phyloP scores from a whole-genome alignment of 2,329 filamentous ascomycete genomes.

The Colletotrichum sp. region DNA sequence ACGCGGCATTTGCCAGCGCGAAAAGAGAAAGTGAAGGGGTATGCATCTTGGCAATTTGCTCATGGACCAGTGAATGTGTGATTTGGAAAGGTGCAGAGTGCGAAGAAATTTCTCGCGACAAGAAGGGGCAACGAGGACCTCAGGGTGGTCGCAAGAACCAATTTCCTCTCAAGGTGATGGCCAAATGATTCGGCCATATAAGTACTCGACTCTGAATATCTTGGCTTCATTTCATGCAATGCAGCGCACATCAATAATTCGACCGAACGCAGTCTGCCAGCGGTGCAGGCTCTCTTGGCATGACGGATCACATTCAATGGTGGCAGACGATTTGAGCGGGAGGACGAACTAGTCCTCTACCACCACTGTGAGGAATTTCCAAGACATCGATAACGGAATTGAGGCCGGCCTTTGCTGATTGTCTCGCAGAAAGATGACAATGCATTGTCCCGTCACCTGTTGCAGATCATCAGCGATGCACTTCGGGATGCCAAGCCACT shows the following conservation, averaged over 20 bases:
- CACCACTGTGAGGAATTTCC: background rate
- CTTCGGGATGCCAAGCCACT: slow-evolving; percentile 17
- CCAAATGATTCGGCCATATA: background rate
- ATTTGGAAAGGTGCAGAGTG: background rate
- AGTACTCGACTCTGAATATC: background rate
- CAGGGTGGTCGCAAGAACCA: background rate
- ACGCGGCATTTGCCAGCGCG: background rate
- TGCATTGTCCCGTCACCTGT: slow-evolving; percentile 9
- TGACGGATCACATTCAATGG: background rate
- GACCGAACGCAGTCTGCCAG: background rate
- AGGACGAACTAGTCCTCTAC: background rate
- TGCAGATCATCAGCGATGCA: background rate
- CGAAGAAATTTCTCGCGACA: background rate
- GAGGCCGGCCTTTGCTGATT: background rate
- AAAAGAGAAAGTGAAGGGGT: background rate
- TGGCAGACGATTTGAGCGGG: background rate
- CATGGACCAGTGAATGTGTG: background rate
- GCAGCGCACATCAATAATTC: background rate
- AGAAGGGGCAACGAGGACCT: background rate
- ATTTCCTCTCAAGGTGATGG: background rate
- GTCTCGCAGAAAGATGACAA: background rate
- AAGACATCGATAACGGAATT: background rate
- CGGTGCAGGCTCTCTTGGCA: background rate
- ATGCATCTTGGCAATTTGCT: slow-evolving; percentile 13
- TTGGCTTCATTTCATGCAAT: background rate